Evolutionary conservation across 306 rosid genomes (phyloP).

Genomic region (Inga leiocalycina): DNA sequence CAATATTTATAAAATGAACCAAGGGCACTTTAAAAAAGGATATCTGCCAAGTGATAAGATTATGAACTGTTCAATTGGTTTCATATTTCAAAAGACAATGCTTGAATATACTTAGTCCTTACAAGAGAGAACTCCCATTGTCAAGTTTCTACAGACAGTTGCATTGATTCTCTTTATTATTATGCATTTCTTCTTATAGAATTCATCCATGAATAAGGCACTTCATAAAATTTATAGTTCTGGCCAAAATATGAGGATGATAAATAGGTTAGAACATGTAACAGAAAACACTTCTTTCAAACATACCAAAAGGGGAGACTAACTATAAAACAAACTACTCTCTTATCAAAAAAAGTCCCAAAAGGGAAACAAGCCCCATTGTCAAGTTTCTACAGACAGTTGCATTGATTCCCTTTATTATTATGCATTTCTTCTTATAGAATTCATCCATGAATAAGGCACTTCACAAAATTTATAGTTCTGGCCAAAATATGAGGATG

Average conservation of each 20-base stretch:
- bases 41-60: slow-evolving; percentile 2
- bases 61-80: slow-evolving; percentile 14
- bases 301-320: slow-evolving; percentile 19
- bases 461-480: background rate
- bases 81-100: background rate
- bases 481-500: slow-evolving; percentile 11
- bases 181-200: slow-evolving; percentile 19
- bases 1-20: slow-evolving; percentile 20
- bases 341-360: background rate
- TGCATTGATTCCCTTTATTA: background rate
- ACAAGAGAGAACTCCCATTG: slow-evolving; percentile 10
- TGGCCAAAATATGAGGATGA: slow-evolving; percentile 13
- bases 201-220: background rate
- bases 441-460: background rate
- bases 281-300: slow-evolving; percentile 23
- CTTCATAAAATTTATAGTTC: background rate
- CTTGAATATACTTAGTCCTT: slow-evolving; percentile 24
- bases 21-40: background rate
- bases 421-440: slow-evolving; percentile 16
- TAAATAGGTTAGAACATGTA: background rate
- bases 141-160: slow-evolving; percentile 29
- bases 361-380: background rate
- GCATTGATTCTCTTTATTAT: background rate
- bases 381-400: slow-evolving; percentile 30
- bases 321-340: background rate